Base-by-base conservation (phyloP, 148 eudicot species). In the Silene uniflora region DNA sequence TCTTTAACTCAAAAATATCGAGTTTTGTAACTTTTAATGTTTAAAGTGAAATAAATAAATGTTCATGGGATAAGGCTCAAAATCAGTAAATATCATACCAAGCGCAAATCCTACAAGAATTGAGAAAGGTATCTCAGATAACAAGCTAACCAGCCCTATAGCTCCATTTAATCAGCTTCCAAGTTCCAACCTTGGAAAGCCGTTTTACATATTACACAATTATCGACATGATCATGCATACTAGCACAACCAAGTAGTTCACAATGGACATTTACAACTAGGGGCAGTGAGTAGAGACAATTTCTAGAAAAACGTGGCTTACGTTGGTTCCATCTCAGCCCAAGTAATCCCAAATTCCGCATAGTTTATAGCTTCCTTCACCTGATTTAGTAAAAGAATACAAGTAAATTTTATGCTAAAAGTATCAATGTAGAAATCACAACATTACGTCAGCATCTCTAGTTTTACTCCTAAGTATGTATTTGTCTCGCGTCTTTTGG, bases 341-440 rank as follows among this genome's bases (percentile, higher is more conserved):
- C 76, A 77, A 55, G 81, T 71, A 67, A 80, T 42, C 42, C 89
- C 89, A 62, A 75, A 76, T 77, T 91, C 97, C 67, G 75, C 76
- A 79, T 79, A 85, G 69, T 68, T 54, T 32, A 83, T 76, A 25
- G 98, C 95, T 80, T 94, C 95, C 81, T 85, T 81, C 77, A 94
- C 93, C 98, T 93, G 87, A 62, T 55, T 70, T 69, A 73, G 67
- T 52, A 67, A 54, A 25, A 73, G 67, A 49, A 54, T 21, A 73
- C 7, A 79, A 47, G 17, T 35, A 2, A 49, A 58, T 58, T 29
- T 66, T 44, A 46, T 10, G n/a, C 21, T 32, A 14, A 62, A 18
- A 60, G 72, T 16, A 59, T 39, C 59, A 69, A 44, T 23, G 35
- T n/a, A 60, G 35, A 23, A 54, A 60, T 61, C 65, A 29, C 27